Evolutionary conservation across 2,329 filamentous ascomycete species (phyloP), one percentile per base, ranked within the genome.

Genomic region (Colletotrichum lupini): DNA sequence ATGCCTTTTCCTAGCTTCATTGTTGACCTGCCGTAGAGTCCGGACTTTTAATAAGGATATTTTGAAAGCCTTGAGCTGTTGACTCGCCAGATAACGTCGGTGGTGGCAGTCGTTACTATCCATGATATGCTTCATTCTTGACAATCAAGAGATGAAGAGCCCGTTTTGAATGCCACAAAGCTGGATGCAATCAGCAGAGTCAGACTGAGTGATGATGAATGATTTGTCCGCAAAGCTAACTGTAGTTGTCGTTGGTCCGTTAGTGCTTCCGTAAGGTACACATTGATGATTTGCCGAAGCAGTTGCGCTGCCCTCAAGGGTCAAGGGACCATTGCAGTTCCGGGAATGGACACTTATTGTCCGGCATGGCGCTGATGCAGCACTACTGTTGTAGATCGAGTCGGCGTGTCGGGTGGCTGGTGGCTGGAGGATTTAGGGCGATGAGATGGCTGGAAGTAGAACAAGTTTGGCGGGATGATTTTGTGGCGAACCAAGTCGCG

Each of bases 321-420:
- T 11, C 61, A 53, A 22, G 63, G 42, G 22, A 55, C 8, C 4
- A 49, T 26, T 70, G 62, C 30, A 53, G 30, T 19, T 28, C 42
- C 61, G 61, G 46, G 52, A 52, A 14, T 56, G 32, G 37, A 58
- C 35, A 6, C 58, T 37, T 26, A 9, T 32, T 37, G 49, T 37
- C 67, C 60, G 53, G 57, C 67, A 70, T 19, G 30, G 24, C 58
- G 22, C 35, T 24, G 35, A 14, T 24, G 22, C 16, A 49, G 42
- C 42, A 49, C 19, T 49, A 49, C 57, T 26, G 7, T 24, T 5
- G 14, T 35, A 42, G 58, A 59, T 67, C 55, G 66, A 63, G 56
- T 67, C 56, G 55, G 61, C 26, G 42, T 30, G 26, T 52, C 52
- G 49, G 52, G 52, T 67, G 68, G 64, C 35, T 62, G 30, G 65